Base-by-base conservation (phyloP, 768 basidiomycete genomes). In the Termitomyces sp. region DNA sequence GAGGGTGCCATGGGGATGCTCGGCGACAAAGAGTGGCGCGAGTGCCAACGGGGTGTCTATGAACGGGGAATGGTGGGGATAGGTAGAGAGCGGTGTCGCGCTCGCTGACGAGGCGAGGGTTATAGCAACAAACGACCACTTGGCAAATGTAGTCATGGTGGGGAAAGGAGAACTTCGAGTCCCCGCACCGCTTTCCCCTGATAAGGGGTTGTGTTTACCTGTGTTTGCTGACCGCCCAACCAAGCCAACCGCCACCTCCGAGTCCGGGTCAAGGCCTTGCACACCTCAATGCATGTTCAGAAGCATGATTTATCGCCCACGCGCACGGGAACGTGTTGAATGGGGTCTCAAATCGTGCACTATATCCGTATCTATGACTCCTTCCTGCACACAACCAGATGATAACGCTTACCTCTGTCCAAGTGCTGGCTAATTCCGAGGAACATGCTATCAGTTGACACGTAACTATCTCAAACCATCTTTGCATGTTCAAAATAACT, bases 1-100 rank as follows among this genome's bases (percentile, higher is more conserved):
- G 70, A 95, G 76, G 56, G 83, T 77, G 52, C 87, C 85, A 72
- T 90, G 85, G 53, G 84, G 82, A 67, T 89, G 86, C 61, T 83
- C 74, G 39, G 74, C 75, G 37, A 76, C 80, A 55, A 81, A 62
- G 51, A 91, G 73, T 32, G 89, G 89, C 9, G 89, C 90, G 48
- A 85, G 70, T 16, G 76, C 63, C 40, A 88, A 68, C 44, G 81
- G 75, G 24, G 80, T 72, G 46, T 78, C 77, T 40, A 68, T 62
- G 16, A 72, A 67, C 26, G 66, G 62, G 40, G 70, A 46, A 47
- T 65, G 63, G 57, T 71, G 66, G 32, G 74, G 67, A 59, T 64
- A 70, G n/a, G 81, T 83, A 54, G 81, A 81, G 54, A 82, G 78
- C n/a, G 82, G 82, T 12, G 80, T 78, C 13, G 79, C 70, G 50